Percentiles rank a stretch among this genome's conserved stretches.
phyloP scores from a whole-genome alignment of 2,329 filamentous ascomycete species.

The Penicillium expansum region DNA sequence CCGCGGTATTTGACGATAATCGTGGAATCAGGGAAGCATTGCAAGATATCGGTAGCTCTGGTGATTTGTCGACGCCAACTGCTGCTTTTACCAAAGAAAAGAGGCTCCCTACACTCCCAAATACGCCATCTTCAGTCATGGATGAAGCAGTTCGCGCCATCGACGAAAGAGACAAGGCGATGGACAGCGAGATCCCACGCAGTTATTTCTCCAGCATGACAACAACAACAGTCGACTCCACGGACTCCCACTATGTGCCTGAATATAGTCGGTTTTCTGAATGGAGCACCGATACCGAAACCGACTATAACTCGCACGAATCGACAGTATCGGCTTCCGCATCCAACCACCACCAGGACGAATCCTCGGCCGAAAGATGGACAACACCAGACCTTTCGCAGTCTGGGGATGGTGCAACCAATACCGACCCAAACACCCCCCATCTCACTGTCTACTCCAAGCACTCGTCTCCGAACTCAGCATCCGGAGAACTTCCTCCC shows the following conservation, averaged over 20 bases:
- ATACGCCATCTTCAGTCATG: constrained; percentile 47
- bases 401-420: constrained; percentile 21
- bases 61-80: constrained; percentile 27
- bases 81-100: constrained; percentile 36
- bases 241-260: constrained; percentile 25
- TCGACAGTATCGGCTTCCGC: constrained; percentile 39
- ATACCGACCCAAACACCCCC: constrained; percentile 39
- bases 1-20: constrained; percentile 14
- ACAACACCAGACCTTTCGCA: constrained; percentile 24
- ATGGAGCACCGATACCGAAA: constrained; percentile 41
- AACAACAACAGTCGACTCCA: constrained; percentile 29
- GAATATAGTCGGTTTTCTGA: constrained; percentile 42
- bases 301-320: constrained; percentile 32
- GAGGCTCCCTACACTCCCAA: constrained; percentile 46
- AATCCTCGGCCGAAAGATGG: constrained; percentile 22
- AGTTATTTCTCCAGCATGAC: constrained; percentile 46
- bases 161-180: constrained; percentile 31
- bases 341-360: constrained; percentile 27
- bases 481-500: constrained; percentile 26
- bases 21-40: constrained; percentile 12
- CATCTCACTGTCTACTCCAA: constrained; percentile 34
- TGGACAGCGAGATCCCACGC: constrained; percentile 34
- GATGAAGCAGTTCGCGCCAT: constrained; percentile 40
- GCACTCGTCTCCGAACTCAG: constrained; percentile 29
- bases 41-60: constrained; percentile 8